Percentiles rank a stretch among this genome's conserved stretches.
phyloP scores from a whole-genome alignment of 352 stramenopile species.

The Globisporangium megalacanthum region DNA sequence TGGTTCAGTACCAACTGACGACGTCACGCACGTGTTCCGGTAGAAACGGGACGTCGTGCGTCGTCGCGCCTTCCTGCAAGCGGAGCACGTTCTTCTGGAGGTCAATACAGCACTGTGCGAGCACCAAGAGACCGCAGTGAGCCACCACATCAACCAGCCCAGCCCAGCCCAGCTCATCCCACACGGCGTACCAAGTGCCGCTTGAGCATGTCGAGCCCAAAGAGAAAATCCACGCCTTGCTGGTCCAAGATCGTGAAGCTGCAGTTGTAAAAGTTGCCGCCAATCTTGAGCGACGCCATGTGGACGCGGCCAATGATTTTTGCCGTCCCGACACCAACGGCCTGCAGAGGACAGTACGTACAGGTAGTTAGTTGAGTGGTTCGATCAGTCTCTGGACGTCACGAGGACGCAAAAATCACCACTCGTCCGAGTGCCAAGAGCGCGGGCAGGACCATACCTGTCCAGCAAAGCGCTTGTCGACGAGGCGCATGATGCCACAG shows the following conservation, averaged over 20 bases:
- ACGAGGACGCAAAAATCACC: constrained; percentile 2
- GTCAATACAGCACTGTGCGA: constrained; percentile 91
- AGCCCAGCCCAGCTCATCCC: not conserved
- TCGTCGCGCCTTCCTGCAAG: constrained; percentile 55
- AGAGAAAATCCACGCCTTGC: constrained; percentile 96
- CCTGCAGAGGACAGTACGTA: constrained; percentile 24
- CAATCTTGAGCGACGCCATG: constrained; percentile 90
- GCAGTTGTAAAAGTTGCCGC: constrained; percentile 88
- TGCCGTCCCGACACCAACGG: constrained; percentile 93
- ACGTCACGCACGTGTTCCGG: constrained; percentile 42
- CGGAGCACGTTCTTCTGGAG: constrained; percentile 89
- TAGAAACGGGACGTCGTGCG: constrained; percentile 84
- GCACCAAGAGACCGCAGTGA: constrained; percentile 1
- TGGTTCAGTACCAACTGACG: not conserved
- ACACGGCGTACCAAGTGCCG: constrained; percentile 78
- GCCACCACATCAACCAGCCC: not conserved
- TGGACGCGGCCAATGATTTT: constrained; percentile 97
- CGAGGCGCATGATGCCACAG: constrained; percentile 86
- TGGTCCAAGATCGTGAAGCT: constrained; percentile 93
- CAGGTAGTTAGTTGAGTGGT: too few species aligned
- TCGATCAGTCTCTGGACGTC: not conserved
- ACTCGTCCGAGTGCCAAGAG: too few species aligned
- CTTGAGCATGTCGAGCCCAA: constrained; percentile 98
- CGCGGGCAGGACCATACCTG: constrained; percentile 25
- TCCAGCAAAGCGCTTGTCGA: constrained; percentile 87